These are phyloP conservation scores for Wickerhamiella nectarea DNA, from an alignment of 805 yeast species.

Conservation along the genomic window DNA sequence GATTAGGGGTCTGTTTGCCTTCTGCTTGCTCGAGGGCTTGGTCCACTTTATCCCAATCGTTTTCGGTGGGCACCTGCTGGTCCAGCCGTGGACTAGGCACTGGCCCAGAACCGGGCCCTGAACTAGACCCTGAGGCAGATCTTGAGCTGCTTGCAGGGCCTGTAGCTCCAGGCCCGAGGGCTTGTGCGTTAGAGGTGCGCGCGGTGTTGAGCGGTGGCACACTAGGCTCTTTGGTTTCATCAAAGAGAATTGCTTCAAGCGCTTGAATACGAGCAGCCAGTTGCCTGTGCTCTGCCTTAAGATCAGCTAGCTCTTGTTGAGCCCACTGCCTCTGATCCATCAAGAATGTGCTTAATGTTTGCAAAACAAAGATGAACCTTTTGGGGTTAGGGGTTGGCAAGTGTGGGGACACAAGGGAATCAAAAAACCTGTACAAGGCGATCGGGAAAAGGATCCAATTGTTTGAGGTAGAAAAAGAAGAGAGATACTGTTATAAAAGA, in stretches of 20 bases:
- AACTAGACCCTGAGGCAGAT: background rate
- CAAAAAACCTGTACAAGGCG: too few relatives aligned
- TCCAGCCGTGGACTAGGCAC: too few relatives aligned
- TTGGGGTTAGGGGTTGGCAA: background rate
- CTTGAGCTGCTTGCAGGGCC: too few relatives aligned
- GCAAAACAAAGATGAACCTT: background rate
- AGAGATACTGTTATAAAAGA: too few relatives aligned
- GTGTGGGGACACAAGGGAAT: background rate
- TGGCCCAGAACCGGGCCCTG: background rate
- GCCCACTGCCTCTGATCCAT: constrained; percentile 9
- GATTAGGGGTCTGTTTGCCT: too few relatives aligned
- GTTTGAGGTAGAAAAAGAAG: too few relatives aligned
- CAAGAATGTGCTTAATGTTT: background rate
- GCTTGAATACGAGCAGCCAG: constrained; percentile 1
- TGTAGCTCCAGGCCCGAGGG: too few relatives aligned
- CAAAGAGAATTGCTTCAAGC: background rate
- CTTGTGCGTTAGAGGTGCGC: background rate
- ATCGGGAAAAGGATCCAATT: too few relatives aligned
- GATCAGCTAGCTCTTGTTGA: constrained; percentile 3
- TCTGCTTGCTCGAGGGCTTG: too few relatives aligned
- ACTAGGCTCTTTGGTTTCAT: background rate
- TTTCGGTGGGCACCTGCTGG: too few relatives aligned
- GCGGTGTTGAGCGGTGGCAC: constrained; percentile 8
- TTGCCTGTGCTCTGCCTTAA: constrained; percentile 3
- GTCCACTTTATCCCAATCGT: too few relatives aligned